Percentiles rank a stretch among this genome's conserved stretches.
These are phyloP conservation scores for Nymphaea thermarum DNA, from an alignment of 164 flowering plant genomes.

Conservation along the genomic window DNA sequence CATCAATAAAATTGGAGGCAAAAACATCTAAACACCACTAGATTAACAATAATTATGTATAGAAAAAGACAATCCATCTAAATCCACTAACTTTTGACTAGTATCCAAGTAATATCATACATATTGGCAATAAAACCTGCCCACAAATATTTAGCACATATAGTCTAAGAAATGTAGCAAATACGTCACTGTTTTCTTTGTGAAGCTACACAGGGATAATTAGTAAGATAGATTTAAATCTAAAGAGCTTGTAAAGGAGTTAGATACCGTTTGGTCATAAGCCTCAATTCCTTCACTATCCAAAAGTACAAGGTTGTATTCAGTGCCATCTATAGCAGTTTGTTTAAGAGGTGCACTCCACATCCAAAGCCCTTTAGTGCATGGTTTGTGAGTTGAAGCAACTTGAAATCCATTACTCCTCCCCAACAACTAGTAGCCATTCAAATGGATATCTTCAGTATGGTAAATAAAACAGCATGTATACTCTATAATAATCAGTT, in stretches of 20 bases:
- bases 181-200: too few species aligned
- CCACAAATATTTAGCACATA: too few species aligned
- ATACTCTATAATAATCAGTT: too few species aligned
- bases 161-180: too few species aligned
- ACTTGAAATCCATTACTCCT: conserved; percentile 97
- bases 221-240: not conserved
- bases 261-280: conserved; percentile 84
- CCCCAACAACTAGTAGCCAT: conserved; percentile 72
- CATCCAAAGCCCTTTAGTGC: conserved; percentile 98
- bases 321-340: conserved; percentile 95
- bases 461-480: not conserved
- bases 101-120: too few species aligned
- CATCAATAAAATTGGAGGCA: too few species aligned
- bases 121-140: too few species aligned
- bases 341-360: conserved; percentile 94
- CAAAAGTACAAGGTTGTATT: conserved; percentile 77
- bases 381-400: conserved; percentile 92
- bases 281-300: conserved; percentile 99
- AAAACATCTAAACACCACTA: too few species aligned
- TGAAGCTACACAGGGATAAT: too few species aligned
- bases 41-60: too few species aligned
- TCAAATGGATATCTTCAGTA: not conserved
- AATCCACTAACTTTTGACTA: too few species aligned
- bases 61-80: too few species aligned
- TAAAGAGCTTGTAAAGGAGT: not conserved